phyloP scores from a whole-genome alignment of 2,329 filamentous ascomycete genomes.

The Cercospora sp. region DNA sequence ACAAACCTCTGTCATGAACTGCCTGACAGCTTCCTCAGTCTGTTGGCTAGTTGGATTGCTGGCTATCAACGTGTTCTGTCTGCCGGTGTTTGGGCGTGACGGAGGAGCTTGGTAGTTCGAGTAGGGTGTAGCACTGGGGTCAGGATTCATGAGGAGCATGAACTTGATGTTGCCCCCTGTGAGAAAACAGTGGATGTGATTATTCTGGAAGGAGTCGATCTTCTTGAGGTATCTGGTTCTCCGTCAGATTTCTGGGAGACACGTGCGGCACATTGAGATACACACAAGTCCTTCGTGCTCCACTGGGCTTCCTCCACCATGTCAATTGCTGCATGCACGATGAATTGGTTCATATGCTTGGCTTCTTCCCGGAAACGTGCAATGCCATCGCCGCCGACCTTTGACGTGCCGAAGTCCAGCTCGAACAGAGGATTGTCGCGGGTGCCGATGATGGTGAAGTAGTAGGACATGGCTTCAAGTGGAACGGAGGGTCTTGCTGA shows the following conservation, averaged over 20 bases:
- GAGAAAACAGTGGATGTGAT: conserved; percentile 87
- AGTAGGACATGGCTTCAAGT: conserved; percentile 78
- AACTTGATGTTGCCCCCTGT: conserved; percentile 92
- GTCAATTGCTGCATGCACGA: conserved; percentile 89
- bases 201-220: conserved; percentile 95
- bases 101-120: conserved; percentile 36
- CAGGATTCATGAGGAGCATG: conserved; percentile 85
- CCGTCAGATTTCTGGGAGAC: not conserved
- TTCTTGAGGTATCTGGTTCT: conserved; percentile 81
- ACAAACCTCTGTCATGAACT: conserved; percentile 77
- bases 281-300: conserved; percentile 79
- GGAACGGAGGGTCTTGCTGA: not conserved
- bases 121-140: conserved; percentile 40
- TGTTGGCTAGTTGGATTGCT: conserved; percentile 80
- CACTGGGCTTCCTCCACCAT: conserved; percentile 97
- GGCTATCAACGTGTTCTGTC: conserved; percentile 40
- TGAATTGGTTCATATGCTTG: conserved; percentile 94
- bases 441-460: conserved; percentile 94
- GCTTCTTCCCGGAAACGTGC: conserved; percentile 85
- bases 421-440: conserved; percentile 96
- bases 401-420: conserved; percentile 94
- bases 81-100: conserved; percentile 33
- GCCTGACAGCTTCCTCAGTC: conserved; percentile 91
- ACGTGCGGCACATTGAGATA: conserved; percentile 6
- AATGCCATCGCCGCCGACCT: conserved; percentile 90